phyloP scores from a whole-genome alignment of 768 basidiomycete species.

The Tricholoma bakamatsutake region DNA sequence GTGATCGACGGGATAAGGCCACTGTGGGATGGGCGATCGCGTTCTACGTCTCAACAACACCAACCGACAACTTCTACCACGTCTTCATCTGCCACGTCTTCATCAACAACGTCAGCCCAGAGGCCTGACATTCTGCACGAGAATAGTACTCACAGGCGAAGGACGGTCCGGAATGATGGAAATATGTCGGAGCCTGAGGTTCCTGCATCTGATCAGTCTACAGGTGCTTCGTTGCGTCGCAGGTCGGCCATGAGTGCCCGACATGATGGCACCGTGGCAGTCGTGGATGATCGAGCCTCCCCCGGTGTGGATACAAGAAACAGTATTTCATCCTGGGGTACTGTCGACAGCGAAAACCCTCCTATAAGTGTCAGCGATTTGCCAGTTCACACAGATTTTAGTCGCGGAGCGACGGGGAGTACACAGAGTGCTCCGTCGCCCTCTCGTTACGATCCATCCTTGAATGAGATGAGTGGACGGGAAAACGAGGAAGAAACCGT shows the following conservation, averaged over 20 bases:
- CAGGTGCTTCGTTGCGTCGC: not conserved
- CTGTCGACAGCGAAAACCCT: not conserved
- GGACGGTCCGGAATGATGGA: not conserved
- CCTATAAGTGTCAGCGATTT: slow-evolving; percentile 1
- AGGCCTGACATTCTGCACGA: not conserved
- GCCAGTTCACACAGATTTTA: not conserved
- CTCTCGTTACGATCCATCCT: not conserved
- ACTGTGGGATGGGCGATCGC: not conserved
- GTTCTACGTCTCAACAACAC: not conserved
- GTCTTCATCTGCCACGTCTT: not conserved
- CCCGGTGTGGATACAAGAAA: not conserved
- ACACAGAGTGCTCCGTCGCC: not conserved
- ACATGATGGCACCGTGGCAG: not conserved
- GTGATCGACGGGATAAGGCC: not conserved
- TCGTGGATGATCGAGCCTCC: not conserved
- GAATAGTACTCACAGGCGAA: not conserved
- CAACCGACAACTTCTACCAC: not conserved
- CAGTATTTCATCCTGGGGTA: slow-evolving; percentile 2
- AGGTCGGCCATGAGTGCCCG: not conserved
- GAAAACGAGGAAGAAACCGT: not conserved
- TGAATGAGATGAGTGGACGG: not conserved
- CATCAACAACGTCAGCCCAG: not conserved
- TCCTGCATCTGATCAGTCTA: not conserved
- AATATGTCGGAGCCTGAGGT: not conserved
- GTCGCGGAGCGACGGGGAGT: not conserved